phyloP scores from a whole-genome alignment of 805 yeast genomes.

The Candida andamanensis region DNA sequence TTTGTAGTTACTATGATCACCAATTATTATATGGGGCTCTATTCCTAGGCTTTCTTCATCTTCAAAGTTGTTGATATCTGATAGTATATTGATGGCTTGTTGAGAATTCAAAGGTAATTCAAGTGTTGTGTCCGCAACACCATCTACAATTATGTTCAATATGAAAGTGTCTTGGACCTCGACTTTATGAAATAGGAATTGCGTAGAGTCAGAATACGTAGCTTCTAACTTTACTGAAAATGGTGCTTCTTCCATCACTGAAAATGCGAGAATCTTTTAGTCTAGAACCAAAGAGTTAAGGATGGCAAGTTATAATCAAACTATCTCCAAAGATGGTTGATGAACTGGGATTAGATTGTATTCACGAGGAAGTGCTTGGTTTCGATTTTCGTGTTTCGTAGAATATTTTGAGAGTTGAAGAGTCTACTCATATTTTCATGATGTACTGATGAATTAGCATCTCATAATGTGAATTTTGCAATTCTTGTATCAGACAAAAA shows the following conservation, averaged over 20 bases:
- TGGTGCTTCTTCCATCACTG: not conserved
- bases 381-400: no score
- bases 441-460: no score
- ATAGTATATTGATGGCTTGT: conserved; percentile 15
- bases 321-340: no score
- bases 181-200: conserved; percentile 23
- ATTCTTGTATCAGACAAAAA: no score
- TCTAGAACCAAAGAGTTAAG: no score
- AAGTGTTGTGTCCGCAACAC: conserved; percentile 47
- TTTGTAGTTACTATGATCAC: conserved; percentile 44
- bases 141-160: conserved; percentile 36
- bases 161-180: conserved; percentile 36
- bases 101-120: conserved; percentile 33
- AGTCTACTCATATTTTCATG: no score
- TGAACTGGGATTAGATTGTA: no score
- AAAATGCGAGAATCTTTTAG: not conserved
- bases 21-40: conserved; percentile 44
- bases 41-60: conserved; percentile 17
- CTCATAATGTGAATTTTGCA: no score
- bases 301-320: no score
- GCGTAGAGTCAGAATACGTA: conserved; percentile 2
- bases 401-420: no score
- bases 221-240: not conserved
- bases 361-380: no score
- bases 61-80: conserved; percentile 12